These are phyloP conservation scores for Candida saitoana DNA, from an alignment of 805 yeast species.

Conservation along the genomic window DNA sequence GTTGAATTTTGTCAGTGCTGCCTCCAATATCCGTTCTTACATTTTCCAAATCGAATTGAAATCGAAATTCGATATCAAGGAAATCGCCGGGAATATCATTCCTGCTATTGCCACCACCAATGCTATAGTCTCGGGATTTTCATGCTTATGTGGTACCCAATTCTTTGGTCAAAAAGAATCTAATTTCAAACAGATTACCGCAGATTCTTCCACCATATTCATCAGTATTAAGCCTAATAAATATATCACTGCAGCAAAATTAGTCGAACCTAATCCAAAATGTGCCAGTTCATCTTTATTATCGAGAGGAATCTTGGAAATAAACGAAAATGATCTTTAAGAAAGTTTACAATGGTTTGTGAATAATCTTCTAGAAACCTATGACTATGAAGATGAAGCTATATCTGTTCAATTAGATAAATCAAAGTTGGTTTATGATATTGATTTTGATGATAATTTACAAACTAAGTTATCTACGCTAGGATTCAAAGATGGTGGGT, in stretches of 20 bases:
- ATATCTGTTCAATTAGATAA: constrained; percentile 59
- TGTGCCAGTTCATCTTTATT: constrained; percentile 66
- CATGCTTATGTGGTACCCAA: constrained; percentile 67
- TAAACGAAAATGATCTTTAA: constrained; percentile 24
- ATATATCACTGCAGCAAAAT: constrained; percentile 59
- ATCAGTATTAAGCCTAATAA: constrained; percentile 50
- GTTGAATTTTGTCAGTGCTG: constrained; percentile 77
- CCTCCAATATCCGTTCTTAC: constrained; percentile 72
- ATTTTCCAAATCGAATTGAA: constrained; percentile 68
- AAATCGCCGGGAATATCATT: constrained; percentile 95
- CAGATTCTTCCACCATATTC: constrained; percentile 29
- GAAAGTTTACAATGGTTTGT: constrained; percentile 50
- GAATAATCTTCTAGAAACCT: constrained; percentile 42
- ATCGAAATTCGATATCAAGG: constrained; percentile 83
- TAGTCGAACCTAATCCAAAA: constrained; percentile 59
- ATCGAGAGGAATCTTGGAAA: constrained; percentile 46
- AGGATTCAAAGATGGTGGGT: constrained; percentile 57
- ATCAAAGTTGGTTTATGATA: constrained; percentile 69
- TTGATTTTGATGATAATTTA: constrained; percentile 80
- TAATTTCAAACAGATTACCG: constrained; percentile 22
- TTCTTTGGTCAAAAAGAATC: constrained; percentile 34
- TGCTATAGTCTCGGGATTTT: constrained; percentile 89
- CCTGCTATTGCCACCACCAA: constrained; percentile 99
- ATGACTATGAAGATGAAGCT: constrained; percentile 47
- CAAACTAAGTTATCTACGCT: constrained; percentile 42